Percentiles rank a stretch among this genome's conserved stretches.
Conservation (phyloP, 306 rosid genomes). For the Dicorynia guianensis region DNA sequence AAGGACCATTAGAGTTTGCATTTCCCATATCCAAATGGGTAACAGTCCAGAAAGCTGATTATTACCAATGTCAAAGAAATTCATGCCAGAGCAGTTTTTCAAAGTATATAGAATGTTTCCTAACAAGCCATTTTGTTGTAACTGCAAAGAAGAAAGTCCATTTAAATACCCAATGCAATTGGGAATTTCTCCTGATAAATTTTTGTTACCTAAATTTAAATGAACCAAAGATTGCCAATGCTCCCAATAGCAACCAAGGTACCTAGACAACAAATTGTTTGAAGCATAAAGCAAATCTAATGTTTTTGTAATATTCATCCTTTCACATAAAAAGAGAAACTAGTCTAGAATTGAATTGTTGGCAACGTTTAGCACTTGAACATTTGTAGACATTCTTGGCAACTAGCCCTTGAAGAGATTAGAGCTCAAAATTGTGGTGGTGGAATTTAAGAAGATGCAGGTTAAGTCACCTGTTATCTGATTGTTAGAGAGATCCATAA, state of each 20-base stretch:
- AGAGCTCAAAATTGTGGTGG: constrained; percentile 35
- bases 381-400: constrained; percentile 39
- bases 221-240: constrained; percentile 49
- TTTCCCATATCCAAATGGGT: constrained; percentile 46
- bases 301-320: constrained; percentile 12
- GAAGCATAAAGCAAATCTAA: constrained; percentile 41
- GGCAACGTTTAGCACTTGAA: constrained; percentile 35
- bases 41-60: constrained; percentile 42
- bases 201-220: constrained; percentile 47
- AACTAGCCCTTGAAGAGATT: constrained; percentile 38
- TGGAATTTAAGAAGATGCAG: constrained; percentile 31
- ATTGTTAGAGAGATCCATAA: constrained; percentile 44
- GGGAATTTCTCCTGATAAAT: constrained; percentile 41
- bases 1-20: constrained; percentile 43
- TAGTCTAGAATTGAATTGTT: constrained; percentile 42
- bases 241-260: constrained; percentile 41
- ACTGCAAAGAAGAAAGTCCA: constrained; percentile 33
- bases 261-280: constrained; percentile 35
- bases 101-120: constrained; percentile 33
- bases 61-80: constrained; percentile 43
- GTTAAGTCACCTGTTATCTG: constrained; percentile 41
- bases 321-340: constrained; percentile 42
- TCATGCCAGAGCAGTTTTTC: constrained; percentile 43
- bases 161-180: constrained; percentile 30
- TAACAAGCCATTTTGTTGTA: constrained; percentile 29